These are phyloP conservation scores for Nothophaeocryptopus gaeumannii DNA, from an alignment of 2,329 filamentous ascomycete genomes.

Conservation along the genomic window DNA sequence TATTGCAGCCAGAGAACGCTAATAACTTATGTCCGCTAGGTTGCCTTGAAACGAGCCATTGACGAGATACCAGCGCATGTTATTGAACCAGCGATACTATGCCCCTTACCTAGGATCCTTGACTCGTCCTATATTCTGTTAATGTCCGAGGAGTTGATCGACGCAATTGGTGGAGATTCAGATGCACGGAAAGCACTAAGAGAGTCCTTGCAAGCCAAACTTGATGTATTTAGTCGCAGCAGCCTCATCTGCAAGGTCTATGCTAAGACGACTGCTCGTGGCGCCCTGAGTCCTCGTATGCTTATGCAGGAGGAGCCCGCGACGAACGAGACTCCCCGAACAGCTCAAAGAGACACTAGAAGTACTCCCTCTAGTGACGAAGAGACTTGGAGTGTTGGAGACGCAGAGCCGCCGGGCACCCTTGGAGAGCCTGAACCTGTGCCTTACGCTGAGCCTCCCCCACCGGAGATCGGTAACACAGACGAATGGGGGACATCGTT, in stretches of 20 bases:
- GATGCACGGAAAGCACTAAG: constrained; percentile 1
- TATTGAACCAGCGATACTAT: constrained; percentile 7
- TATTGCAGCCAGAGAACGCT: background rate
- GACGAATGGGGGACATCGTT: too few species aligned
- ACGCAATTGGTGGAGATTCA: constrained; percentile 9
- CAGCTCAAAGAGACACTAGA: background rate
- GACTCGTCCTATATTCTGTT: constrained; percentile 9
- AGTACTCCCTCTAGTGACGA: background rate
- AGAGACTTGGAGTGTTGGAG: background rate
- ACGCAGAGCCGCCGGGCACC: background rate
- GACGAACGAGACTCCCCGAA: background rate
- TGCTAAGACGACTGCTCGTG: constrained; percentile 1
- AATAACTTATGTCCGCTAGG: constrained; percentile 2
- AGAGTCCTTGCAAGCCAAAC: constrained; percentile 9
- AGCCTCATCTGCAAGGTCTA: constrained; percentile 14
- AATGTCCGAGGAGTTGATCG: constrained; percentile 9
- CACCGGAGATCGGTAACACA: too few species aligned
- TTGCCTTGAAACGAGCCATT: constrained; percentile 12
- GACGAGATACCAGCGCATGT: constrained; percentile 12
- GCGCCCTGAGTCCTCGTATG: background rate
- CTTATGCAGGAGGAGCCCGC: background rate
- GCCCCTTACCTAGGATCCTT: constrained; percentile 1
- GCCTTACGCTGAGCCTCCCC: background rate
- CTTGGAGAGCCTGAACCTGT: background rate
- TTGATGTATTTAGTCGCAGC: constrained; percentile 11